Base-by-base conservation (phyloP, 2,329 filamentous ascomycete species). In the Arthroderma sp. region DNA sequence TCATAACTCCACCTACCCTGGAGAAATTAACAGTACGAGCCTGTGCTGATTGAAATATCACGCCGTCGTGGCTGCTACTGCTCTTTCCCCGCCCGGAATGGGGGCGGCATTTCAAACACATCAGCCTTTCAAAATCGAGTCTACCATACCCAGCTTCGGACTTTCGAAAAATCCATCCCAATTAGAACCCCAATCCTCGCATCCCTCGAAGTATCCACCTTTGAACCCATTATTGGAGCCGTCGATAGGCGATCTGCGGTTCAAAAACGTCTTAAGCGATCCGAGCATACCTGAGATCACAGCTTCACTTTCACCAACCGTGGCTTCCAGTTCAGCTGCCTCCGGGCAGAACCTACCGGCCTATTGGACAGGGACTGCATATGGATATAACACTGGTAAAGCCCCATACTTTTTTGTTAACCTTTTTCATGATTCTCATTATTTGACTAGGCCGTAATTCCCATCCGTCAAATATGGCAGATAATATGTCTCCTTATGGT, bases 141-240 rank as follows among this genome's bases (percentile, higher is more conserved):
- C 77, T 82, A 62, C 76, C 79, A 72, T 87, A 50, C 81, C 81
- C 47, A 74, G 66, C 53, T 84, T 85, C 58, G 78, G 83, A 57
- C 74, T 85, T 42, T 77, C 78, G 51, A 22, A 22, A 22, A 77
- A 80, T 44, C 78, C 78, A 53, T 72, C 75, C 60, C 65, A 63
- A 63, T 62, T 55, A 63, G 61, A 61, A 63, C 63, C 40, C 56
- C 63, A 27, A 10, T 30, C 36, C 9, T 11, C 43, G 15, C 11
- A n/a, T 36, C 22, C 29, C 8, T 36, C 36, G 54, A 77, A 76
- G 59, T 75, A 72, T 55, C 62, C 15, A 43, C 11, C 27, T 29
- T 22, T 22, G 15, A 22, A 22, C 15, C 15, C 15, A 74, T 67
- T 39, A 29, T 28, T 29, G 39, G 22, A 15, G 30, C 29, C 40